Percentiles rank a stretch among this genome's conserved stretches.
phyloP scores from a whole-genome alignment of 192 early-diverging fungal genomes.

The Linderina pennispora region DNA sequence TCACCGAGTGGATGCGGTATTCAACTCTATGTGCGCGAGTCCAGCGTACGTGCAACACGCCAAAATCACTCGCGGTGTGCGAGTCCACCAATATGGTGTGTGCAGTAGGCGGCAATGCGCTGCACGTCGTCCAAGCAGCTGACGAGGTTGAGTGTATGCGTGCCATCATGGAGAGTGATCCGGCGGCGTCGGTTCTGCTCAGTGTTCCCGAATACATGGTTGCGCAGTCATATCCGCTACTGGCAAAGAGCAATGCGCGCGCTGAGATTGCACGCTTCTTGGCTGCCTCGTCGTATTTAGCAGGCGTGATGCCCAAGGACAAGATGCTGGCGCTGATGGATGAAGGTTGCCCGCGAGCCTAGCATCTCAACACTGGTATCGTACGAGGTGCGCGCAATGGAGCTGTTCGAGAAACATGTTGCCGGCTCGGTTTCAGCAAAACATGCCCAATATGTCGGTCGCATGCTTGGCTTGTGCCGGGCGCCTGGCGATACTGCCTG shows the following conservation, averaged over 20 bases:
- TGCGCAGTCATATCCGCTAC: slow-evolving; percentile 8
- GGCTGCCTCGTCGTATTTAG: slow-evolving; percentile 17
- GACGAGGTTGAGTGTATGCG: slow-evolving; percentile 32
- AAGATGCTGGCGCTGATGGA: slow-evolving; percentile 9
- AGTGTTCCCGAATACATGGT: slow-evolving; percentile 11
- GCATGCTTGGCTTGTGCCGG: slow-evolving; percentile 19
- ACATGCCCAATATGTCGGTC: slow-evolving; percentile 9
- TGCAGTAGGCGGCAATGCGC: slow-evolving; percentile 11
- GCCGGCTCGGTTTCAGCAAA: slow-evolving; percentile 4
- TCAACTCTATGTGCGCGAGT: slow-evolving; percentile 37
- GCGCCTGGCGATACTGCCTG: slow-evolving; percentile 15
- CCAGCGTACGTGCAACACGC: slow-evolving; percentile 29
- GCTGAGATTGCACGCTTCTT: slow-evolving; percentile 16
- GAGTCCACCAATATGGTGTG: slow-evolving; percentile 24
- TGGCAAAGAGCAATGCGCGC: slow-evolving; percentile 19
- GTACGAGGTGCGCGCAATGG: slow-evolving; percentile 22
- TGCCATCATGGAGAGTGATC: slow-evolving; percentile 12
- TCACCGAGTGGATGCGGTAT: slow-evolving; percentile 49
- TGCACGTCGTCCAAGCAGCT: slow-evolving; percentile 18
- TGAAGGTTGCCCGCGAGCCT: slow-evolving; percentile 27
- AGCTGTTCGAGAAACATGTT: slow-evolving; percentile 33
- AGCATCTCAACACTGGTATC: slow-evolving; percentile 38
- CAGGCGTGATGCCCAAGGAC: slow-evolving; percentile 5
- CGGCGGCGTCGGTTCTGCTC: slow-evolving; percentile 22
- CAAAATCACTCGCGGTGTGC: slow-evolving; percentile 26